These are phyloP conservation scores for Hyphopichia burtonii DNA, from an alignment of 1,139 yeast species.

Conservation along the genomic window DNA sequence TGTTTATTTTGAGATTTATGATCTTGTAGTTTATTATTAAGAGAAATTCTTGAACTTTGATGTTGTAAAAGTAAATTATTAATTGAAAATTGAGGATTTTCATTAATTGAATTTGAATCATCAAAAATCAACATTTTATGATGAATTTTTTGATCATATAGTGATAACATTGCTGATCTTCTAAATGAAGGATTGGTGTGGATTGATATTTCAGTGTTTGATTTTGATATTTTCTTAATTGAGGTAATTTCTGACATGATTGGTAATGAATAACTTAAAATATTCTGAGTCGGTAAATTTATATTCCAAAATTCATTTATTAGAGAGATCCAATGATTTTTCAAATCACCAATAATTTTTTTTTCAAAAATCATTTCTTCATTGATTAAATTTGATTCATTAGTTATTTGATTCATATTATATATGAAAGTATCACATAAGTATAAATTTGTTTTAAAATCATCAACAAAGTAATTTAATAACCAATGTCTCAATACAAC, in stretches of 20 bases:
- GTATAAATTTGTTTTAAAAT: constrained; percentile 49
- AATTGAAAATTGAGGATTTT: constrained; percentile 42
- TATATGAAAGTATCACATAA: constrained; percentile 49
- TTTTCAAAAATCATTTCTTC: constrained; percentile 30
- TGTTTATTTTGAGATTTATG: constrained; percentile 5
- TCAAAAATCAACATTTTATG: constrained; percentile 38
- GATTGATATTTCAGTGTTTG: constrained; percentile 39
- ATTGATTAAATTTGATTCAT: constrained; percentile 24
- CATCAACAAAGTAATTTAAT: constrained; percentile 71
- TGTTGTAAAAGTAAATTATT: constrained; percentile 41
- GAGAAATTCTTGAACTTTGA: constrained; percentile 38
- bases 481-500: constrained; percentile 90
- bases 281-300: constrained; percentile 14
- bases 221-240: constrained; percentile 25
- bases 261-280: constrained; percentile 29
- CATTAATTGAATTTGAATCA: constrained; percentile 21
- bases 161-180: constrained; percentile 54
- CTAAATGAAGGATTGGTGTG: constrained; percentile 52
- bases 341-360: constrained; percentile 47
- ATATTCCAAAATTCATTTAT: constrained; percentile 35
- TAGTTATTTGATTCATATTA: constrained; percentile 48
- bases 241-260: constrained; percentile 20
- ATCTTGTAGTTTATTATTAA: constrained; percentile 29
- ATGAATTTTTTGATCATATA: constrained; percentile 43
- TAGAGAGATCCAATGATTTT: constrained; percentile 39